Evolutionary conservation across 805 yeast species (phyloP).

Genomic region (Candida ficus): DNA sequence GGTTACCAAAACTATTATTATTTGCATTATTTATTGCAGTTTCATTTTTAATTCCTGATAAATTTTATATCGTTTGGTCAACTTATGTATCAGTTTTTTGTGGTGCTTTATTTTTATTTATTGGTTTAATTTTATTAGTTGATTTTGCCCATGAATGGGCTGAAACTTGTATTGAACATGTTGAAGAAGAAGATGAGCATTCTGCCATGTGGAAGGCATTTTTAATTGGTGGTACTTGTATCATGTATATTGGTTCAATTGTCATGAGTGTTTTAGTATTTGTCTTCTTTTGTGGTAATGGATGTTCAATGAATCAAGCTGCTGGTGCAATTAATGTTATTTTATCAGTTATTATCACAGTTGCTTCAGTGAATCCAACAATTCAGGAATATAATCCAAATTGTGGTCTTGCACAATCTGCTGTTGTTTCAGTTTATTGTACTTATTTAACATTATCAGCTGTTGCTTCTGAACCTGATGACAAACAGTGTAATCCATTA

Average conservation of each 20-base stretch:
- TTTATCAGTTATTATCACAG: constrained; percentile 58
- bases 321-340: constrained; percentile 77
- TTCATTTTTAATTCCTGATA: constrained; percentile 80
- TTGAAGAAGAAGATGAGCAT: constrained; percentile 70
- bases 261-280: constrained; percentile 76
- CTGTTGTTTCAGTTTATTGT: constrained; percentile 93
- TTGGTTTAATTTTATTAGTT: constrained; percentile 84
- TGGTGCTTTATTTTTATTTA: constrained; percentile 79
- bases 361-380: constrained; percentile 68
- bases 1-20: constrained; percentile 69
- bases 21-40: constrained; percentile 53
- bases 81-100: constrained; percentile 81
- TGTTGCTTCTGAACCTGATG: constrained; percentile 95
- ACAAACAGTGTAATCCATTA: constrained; percentile 84
- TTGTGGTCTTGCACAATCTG: constrained; percentile 94
- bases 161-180: constrained; percentile 85
- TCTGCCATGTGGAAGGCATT: constrained; percentile 69
- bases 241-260: constrained; percentile 75
- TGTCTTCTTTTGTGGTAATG: constrained; percentile 70
- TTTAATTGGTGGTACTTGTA: constrained; percentile 78
- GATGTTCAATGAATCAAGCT: constrained; percentile 85
- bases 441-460: constrained; percentile 89
- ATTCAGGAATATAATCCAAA: constrained; percentile 91
- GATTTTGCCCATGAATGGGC: constrained; percentile 99
- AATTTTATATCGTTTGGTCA: constrained; percentile 85